phyloP scores from a whole-genome alignment of 768 basidiomycete species.

The Termitomyces sp. region DNA sequence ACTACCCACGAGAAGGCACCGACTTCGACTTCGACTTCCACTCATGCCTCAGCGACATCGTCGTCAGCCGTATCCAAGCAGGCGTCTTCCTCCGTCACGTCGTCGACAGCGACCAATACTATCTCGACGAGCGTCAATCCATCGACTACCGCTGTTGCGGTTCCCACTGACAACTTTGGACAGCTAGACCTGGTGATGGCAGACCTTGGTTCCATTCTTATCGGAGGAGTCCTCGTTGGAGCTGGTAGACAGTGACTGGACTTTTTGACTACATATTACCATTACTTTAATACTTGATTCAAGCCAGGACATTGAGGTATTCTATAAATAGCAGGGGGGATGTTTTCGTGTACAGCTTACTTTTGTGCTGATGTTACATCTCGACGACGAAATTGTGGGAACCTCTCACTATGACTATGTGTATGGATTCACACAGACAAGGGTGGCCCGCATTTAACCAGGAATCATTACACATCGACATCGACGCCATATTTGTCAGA shows the following conservation, averaged over 20 bases:
- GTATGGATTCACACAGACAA: no score
- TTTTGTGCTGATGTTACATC: no score
- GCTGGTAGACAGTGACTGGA: neutral
- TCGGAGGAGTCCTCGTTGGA: slow-evolving; percentile 8
- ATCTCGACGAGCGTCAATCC: slow-evolving; percentile 2
- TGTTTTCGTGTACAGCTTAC: no score
- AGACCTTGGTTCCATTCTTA: slow-evolving; percentile 8
- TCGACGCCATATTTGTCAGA: no score
- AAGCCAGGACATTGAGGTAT: no score
- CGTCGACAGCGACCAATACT: neutral
- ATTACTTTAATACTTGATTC: no score
- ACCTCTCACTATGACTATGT: no score
- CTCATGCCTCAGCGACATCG: slow-evolving; percentile 2
- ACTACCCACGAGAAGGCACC: slow-evolving; percentile 8
- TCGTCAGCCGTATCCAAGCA: neutral
- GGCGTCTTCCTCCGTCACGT: neutral
- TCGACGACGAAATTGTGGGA: no score
- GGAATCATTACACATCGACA: no score
- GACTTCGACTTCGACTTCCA: neutral
- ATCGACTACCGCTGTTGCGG: neutral
- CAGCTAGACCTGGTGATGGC: slow-evolving; percentile 9
- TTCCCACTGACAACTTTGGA: slow-evolving; percentile 13
- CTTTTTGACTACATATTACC: neutral
- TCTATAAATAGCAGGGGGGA: no score
- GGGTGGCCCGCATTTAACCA: no score